Base-by-base conservation (phyloP, 352 stramenopile species). In the Phytophthora constricta region DNA sequence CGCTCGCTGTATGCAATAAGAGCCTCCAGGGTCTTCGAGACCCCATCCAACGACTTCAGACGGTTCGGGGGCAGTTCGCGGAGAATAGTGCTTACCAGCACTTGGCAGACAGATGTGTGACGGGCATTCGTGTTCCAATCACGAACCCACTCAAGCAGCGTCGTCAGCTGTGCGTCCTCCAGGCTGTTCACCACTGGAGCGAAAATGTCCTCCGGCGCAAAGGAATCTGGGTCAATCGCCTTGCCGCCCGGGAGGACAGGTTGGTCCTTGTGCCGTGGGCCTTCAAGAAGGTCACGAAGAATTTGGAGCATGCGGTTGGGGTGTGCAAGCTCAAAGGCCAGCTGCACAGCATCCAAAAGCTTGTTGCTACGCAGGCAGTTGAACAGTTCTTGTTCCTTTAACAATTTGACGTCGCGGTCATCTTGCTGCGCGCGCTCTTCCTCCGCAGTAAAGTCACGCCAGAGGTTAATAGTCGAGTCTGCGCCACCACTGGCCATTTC, bases 91-190 rank as follows among this genome's bases (percentile, higher is more conserved):
- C 94, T 91, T n/a, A 99, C 63, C 8, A 99, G 72, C 26, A 96
- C 72, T 79, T 99, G 97, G 46, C 91, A 97, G 45, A 99, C 82
- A 45, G 89, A 77, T n/a, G 86, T 96, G 70, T 99, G 97, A 47
- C 92, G 89, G 20, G 95, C 94, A 65, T 98, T 97, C 51, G 97
- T 99, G 77, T 99, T 99, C 97, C 97, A 99, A 58, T 99, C 97
- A 45, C 93, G 84, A 58, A 98, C 84, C 84, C 98, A 99, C 28
- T 90, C 78, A 11, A 99, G 80, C 17, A 99, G 87, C 72, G 95
- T 92, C 53, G 77, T 82, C 26, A 98, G 79, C 43, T 97, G 74
- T 37, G 96, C 90, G 46, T 91, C 79, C 28, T 78, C 65, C 63
- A 98, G 95, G 28, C 78, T 93, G 41, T 74, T 79, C 14, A 97